Base-by-base conservation (phyloP, 2,329 filamentous ascomycete species). In the Ambrosiella cleistominuta region DNA sequence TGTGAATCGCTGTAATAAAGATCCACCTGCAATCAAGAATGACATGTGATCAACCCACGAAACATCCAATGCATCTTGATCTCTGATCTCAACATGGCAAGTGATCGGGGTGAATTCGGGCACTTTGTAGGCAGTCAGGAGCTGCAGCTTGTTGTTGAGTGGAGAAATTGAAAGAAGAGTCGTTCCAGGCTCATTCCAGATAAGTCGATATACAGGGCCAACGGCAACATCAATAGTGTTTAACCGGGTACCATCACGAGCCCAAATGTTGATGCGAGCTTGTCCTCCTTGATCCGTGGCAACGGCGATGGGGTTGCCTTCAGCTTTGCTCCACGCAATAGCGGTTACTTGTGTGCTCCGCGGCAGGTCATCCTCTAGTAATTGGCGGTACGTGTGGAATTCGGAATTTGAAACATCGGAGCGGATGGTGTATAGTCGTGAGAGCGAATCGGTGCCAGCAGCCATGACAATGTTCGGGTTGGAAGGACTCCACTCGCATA, bases 361-460 rank as follows among this genome's bases (percentile, higher is more conserved):
- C n/a, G 75, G 72, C 17, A 74, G 70, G 51, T 76, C 75, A 40
- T 78, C 74, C 61, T 80, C 76, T 52, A 81, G 68, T 55, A 83
- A 70, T 62, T 68, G 70, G 60, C 70, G 69, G 64, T 71, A 75
- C 54, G 72, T 70, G 56, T 71, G 71, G 62, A 69, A 68, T 62
- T 54, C 57, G 7, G 55, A 47, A 13, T 51, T 39, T 64, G 71
- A 70, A 64, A 74, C 70, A 66, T 72, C 72, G 75, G 75, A 76
- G 68, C 77, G 75, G 64, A 83, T 69, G 62, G 77, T 82, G 80
- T 81, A 83, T 71, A 83, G 75, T 63, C 80, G 80, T 74, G 80
- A 81, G 79, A 83, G 79, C 70, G 80, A 79, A 74, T 83, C 81
- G 68, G 79, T 83, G 66, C 81, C 81, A 72, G 78, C 80, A 74